phyloP scores from a whole-genome alignment of 495 filamentous ascomycete genomes.

The Neurospora sp. region DNA sequence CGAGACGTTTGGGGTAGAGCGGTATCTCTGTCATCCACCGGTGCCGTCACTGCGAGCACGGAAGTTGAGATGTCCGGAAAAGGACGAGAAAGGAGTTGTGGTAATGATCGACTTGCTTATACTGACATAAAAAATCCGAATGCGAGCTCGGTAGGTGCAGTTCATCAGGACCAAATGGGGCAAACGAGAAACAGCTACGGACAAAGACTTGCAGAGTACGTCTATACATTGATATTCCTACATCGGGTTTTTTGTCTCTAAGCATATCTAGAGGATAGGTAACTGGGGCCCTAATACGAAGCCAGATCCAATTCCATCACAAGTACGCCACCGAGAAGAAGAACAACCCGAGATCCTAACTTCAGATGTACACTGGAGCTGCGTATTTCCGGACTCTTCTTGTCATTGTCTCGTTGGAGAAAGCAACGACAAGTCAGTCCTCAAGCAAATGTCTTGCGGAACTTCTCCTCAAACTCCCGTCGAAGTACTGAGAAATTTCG shows the following conservation, averaged over 20 bases:
- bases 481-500: conserved; percentile 45
- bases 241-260: neutral
- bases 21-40: neutral
- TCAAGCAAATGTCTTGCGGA: conserved; percentile 45
- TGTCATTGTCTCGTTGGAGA: neutral
- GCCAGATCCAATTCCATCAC: neutral
- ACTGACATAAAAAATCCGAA: neutral
- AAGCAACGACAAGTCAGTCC: neutral
- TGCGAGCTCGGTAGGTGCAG: neutral
- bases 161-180: neutral
- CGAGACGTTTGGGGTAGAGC: neutral
- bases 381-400: neutral
- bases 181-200: neutral
- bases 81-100: neutral
- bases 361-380: neutral
- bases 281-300: neutral
- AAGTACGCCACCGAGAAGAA: neutral
- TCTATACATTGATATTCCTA: neutral
- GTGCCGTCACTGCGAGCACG: neutral
- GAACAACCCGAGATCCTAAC: neutral
- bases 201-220: neutral
- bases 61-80: neutral
- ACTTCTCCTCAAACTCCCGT: conserved; percentile 54
- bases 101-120: neutral
- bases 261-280: neutral